Evolutionary conservation across 148 eudicot species (phyloP).

Genomic region (Camellia japonica): DNA sequence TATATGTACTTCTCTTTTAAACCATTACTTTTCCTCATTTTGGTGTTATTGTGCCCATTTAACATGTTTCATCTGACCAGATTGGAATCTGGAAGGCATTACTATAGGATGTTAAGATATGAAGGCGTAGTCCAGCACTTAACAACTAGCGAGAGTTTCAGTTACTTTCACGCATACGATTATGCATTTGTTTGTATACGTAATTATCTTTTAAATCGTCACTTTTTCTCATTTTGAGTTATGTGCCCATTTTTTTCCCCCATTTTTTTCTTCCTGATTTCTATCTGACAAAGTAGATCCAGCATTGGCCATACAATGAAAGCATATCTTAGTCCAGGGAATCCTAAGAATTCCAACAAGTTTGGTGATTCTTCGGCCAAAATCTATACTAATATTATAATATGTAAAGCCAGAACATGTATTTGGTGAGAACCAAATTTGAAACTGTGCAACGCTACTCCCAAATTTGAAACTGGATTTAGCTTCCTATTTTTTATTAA

Average conservation of each 20-base stretch:
- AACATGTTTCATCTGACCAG: background rate
- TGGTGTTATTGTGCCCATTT: background rate
- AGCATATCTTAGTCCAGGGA: too few relatives aligned
- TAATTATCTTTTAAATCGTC: background rate
- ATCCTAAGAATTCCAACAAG: too few relatives aligned
- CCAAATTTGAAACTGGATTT: too few relatives aligned
- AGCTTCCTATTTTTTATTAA: too few relatives aligned
- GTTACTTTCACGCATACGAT: background rate
- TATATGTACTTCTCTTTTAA: background rate
- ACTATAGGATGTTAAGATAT: background rate
- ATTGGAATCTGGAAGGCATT: slow-evolving; percentile 1
- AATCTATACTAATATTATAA: too few relatives aligned
- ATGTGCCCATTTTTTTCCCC: background rate
- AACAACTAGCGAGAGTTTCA: slow-evolving; percentile 9
- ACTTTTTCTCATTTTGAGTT: background rate
- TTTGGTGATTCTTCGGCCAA: too few relatives aligned
- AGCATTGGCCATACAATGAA: too few relatives aligned
- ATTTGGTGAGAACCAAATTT: too few relatives aligned
- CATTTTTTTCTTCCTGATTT: background rate
- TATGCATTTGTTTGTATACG: background rate
- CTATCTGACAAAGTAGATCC: background rate
- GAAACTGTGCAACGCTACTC: too few relatives aligned
- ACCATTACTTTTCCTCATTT: background rate
- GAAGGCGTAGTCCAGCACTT: background rate
- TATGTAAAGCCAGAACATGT: too few relatives aligned